Evolutionary conservation across 1,139 yeast genomes (phyloP), one percentile per base, ranked within the genome.

Genomic region (Yamadazyma atmosphaerica): DNA sequence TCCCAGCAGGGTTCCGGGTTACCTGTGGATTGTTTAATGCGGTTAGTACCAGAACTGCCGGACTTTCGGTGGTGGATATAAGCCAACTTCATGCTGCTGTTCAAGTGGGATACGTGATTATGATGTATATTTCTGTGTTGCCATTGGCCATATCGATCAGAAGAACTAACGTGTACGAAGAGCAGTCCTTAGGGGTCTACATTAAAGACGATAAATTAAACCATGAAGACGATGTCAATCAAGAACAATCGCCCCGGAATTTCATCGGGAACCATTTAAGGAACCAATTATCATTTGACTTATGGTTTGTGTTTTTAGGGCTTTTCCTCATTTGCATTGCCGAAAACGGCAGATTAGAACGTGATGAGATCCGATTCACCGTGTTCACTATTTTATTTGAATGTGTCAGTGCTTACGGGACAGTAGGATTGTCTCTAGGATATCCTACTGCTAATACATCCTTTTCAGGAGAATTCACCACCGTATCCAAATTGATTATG

Each of bases 41-140:
- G 0, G 79, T 92, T 37, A 78, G 92, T 39, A 89, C 98, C 0
- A 79, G 99, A 65, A 92, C 98, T 0, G 96, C 96, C 0, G 99
- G 99, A 0, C 84, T 90, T 49, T 52, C 85, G 0, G 83, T 85
- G 27, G 76, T 90, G 23, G 81, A 84, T 58, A 62, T 92, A 31
- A 68, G 87, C 4, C 58, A 62, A 33, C 68, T 92, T 37, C 95
- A 90, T 54, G 92, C 97, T 0, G 95, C 96, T 0, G 86, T 92
- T 34, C 96, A 88, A 59, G 95, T 92, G 30, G 83, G 95, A 53
- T 94, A 94, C 59, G 76, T 89, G 82, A 74, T 92, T 46, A 90
- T 92, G 98, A 92, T 92, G 98, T 92, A 94, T 65, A 88, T 94
- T 22, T 90, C 98, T 4, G 97, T 92, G 35, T 71, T 90, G 55